Percentiles rank a stretch among this genome's conserved stretches.
phyloP scores from a whole-genome alignment of 345 rosid species.

The Aquilaria malaccensis region DNA sequence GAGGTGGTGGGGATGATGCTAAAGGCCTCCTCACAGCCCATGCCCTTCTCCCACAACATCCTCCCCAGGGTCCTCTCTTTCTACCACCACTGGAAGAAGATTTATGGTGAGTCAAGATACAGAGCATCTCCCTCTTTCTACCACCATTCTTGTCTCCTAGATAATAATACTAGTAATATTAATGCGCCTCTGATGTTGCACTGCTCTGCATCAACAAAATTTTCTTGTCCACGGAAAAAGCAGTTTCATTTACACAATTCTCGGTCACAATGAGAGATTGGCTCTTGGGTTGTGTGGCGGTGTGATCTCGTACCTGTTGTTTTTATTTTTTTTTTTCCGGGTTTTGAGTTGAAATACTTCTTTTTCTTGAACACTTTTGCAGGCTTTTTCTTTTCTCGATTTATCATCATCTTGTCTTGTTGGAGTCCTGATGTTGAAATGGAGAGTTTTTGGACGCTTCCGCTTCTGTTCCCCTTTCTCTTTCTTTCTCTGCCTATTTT shows the following conservation, averaged over 20 bases:
- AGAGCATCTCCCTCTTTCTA: neutral
- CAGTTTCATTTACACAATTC: neutral
- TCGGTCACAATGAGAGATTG: neutral
- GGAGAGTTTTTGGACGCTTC: constrained; percentile 42
- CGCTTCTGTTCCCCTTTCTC: constrained; percentile 15
- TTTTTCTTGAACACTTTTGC: constrained; percentile 29
- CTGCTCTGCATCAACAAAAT: too few species aligned
- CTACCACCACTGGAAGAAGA: constrained; percentile 95
- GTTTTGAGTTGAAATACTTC: constrained; percentile 18
- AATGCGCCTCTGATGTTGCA: too few species aligned
- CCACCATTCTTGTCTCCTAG: too few species aligned
- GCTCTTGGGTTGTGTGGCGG: too few species aligned
- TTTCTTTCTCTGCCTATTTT: neutral
- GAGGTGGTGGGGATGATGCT: constrained; percentile 88
- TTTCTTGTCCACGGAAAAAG: too few species aligned
- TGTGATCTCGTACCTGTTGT: too few species aligned
- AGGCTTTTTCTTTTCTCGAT: constrained; percentile 31
- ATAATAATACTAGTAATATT: too few species aligned
- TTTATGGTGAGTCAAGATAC: constrained; percentile 45
- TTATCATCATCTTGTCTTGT: too few species aligned
- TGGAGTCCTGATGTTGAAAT: constrained; percentile 45
- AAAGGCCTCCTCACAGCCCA: constrained; percentile 80
- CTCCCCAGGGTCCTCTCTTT: constrained; percentile 93
- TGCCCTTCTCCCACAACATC: constrained; percentile 95
- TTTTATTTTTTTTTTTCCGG: neutral